Evolutionary conservation across 495 filamentous ascomycete species (phyloP).

Genomic region (Mytilinidion resinicola): DNA sequence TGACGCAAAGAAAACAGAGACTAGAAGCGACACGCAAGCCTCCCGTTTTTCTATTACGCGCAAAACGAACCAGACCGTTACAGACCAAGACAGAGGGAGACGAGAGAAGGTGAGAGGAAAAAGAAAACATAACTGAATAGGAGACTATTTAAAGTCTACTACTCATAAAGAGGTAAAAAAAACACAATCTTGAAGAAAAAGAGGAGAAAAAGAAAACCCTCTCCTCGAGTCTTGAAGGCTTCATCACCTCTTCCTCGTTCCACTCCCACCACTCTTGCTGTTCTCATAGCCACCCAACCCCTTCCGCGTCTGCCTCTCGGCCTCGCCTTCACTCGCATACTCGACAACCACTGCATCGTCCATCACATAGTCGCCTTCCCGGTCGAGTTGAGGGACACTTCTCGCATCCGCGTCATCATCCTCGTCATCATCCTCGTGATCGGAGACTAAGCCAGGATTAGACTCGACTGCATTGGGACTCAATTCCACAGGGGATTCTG

Average conservation of each 20-base stretch:
- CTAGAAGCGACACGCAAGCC: not conserved
- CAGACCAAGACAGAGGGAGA: conserved; percentile 1
- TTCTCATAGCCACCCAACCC: conserved; percentile 25
- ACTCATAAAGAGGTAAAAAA: not conserved
- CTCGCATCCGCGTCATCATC: conserved; percentile 31
- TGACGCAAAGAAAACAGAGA: not conserved
- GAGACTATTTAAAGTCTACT: not conserved
- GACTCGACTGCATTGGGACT: conserved; percentile 75
- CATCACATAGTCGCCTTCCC: conserved; percentile 10
- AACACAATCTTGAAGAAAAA: conserved; percentile 18
- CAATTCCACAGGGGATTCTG: conserved; percentile 48
- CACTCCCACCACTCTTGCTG: conserved; percentile 17
- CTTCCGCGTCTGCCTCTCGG: conserved; percentile 18
- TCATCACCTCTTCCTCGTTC: conserved; percentile 11
- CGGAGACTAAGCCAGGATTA: conserved; percentile 83
- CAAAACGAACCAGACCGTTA: conserved; percentile 2
- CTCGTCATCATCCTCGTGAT: conserved; percentile 53
- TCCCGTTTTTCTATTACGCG: not conserved
- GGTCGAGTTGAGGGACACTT: conserved; percentile 19
- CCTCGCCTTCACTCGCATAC: conserved; percentile 29
- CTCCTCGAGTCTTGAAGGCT: not conserved
- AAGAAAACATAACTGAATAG: not conserved
- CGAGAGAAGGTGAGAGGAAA: conserved; percentile 4
- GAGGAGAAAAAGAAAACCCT: conserved; percentile 16
- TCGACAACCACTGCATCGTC: conserved; percentile 27